Evolutionary conservation across 2,329 filamentous ascomycete species (phyloP).

Genomic region (Dactylonectria estremocensis): DNA sequence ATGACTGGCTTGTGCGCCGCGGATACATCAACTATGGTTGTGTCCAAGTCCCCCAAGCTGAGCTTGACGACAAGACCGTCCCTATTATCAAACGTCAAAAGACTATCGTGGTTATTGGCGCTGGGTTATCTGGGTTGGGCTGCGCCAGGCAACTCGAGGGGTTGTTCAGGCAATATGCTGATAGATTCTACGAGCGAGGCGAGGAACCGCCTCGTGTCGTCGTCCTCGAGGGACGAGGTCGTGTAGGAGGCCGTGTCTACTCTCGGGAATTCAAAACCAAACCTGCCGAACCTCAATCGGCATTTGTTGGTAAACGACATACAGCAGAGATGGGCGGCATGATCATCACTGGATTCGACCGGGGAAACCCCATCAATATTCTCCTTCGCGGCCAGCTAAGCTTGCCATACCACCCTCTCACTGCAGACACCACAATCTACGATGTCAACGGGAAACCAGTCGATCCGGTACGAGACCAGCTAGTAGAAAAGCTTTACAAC

Average conservation of each 20-base stretch:
- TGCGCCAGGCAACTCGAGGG: slow-evolving; percentile 92
- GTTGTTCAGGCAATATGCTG: slow-evolving; percentile 85
- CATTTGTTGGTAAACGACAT: slow-evolving; percentile 72
- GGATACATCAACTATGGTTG: slow-evolving; percentile 99
- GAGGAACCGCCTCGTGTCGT: slow-evolving; percentile 82
- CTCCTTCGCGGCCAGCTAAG: slow-evolving; percentile 92
- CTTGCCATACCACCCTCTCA: slow-evolving; percentile 86
- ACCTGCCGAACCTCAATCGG: slow-evolving; percentile 65
- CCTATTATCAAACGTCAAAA: slow-evolving; percentile 67
- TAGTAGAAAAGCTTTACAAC: slow-evolving; percentile 94
- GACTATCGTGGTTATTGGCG: slow-evolving; percentile 89
- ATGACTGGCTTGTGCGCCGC: slow-evolving; percentile 90
- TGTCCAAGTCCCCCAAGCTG: slow-evolving; percentile 72
- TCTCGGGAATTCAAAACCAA: slow-evolving; percentile 79
- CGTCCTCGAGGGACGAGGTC: slow-evolving; percentile 87
- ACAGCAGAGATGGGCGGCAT: slow-evolving; percentile 98
- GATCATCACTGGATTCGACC: slow-evolving; percentile 97
- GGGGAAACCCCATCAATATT: slow-evolving; percentile 93
- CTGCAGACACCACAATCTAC: slow-evolving; percentile 88
- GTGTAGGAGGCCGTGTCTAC: slow-evolving; percentile 94
- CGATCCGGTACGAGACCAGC: slow-evolving; percentile 81
- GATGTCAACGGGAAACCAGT: slow-evolving; percentile 86
- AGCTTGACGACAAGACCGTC: slow-evolving; percentile 58
- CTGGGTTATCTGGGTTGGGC: slow-evolving; percentile 93
- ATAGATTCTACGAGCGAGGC: slow-evolving; percentile 74